Conservation (phyloP, 495 filamentous ascomycete species). For the Apodospora peruviana region DNA sequence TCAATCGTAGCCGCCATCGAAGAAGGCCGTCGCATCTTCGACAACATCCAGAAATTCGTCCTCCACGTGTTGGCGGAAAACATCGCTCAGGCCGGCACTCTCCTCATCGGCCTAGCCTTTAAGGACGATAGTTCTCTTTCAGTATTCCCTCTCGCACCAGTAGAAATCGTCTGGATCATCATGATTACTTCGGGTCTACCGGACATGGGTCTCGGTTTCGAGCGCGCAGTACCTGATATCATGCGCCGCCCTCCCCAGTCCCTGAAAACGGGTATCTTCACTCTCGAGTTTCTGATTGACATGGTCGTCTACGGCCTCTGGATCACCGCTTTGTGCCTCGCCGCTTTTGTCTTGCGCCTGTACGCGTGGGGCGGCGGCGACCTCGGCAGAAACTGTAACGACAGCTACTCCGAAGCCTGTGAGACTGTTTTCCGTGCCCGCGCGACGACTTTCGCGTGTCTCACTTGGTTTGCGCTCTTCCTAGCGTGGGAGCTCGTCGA, state of each 20-base stretch:
- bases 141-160: constrained; percentile 67
- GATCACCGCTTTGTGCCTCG: constrained; percentile 54
- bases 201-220: constrained; percentile 70
- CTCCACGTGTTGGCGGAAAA: constrained; percentile 70
- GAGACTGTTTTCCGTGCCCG: constrained; percentile 67
- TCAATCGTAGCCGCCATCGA: constrained; percentile 68
- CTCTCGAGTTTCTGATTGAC: constrained; percentile 58
- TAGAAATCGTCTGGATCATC: constrained; percentile 77
- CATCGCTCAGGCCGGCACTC: constrained; percentile 65
- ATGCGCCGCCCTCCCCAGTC: constrained; percentile 66
- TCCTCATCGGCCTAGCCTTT: constrained; percentile 67
- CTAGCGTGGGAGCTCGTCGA: constrained; percentile 72
- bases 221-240: constrained; percentile 62
- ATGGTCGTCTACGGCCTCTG: constrained; percentile 69
- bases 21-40: constrained; percentile 70
- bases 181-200: constrained; percentile 70
- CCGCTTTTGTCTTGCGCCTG: constrained; percentile 42
- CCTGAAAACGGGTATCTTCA: constrained; percentile 63
- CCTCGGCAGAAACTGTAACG: constrained; percentile 62
- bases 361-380: constrained; percentile 66
- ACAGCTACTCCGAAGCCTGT: constrained; percentile 47
- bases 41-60: constrained; percentile 79
- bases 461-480: constrained; percentile 69
- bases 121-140: constrained; percentile 59
- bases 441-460: constrained; percentile 68